Conservation (phyloP, 75 land plant species). For the Pinus taeda region DNA sequence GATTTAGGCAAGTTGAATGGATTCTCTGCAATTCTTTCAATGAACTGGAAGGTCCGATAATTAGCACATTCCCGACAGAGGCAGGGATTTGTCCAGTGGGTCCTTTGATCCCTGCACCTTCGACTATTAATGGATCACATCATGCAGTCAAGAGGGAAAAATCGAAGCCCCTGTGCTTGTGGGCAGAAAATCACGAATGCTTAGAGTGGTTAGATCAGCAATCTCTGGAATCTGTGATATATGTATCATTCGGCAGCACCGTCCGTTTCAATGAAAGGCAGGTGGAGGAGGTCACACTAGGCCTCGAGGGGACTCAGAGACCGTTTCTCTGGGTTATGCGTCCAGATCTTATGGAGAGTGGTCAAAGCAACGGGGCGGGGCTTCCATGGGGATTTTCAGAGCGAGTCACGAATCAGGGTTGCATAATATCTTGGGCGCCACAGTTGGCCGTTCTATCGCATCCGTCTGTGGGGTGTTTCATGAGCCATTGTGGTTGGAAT, state of each 20-base stretch:
- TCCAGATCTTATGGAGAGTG: not conserved
- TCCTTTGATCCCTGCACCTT: not conserved
- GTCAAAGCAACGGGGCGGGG: not conserved
- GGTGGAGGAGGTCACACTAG: not conserved
- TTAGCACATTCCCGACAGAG: not conserved
- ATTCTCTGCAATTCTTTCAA: slow-evolving; percentile 5
- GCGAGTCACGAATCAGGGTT: not conserved
- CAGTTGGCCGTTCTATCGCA: slow-evolving; percentile 27
- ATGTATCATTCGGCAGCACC: slow-evolving; percentile 16
- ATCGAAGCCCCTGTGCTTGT: not conserved
- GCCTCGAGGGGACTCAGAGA: not conserved
- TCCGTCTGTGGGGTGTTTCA: slow-evolving; percentile 10
- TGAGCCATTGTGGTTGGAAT: slow-evolving; percentile 23
- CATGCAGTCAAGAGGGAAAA: too few relatives aligned
- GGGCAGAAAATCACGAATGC: not conserved
- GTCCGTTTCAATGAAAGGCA: not conserved
- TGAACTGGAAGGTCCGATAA: not conserved
- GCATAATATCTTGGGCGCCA: slow-evolving; percentile 13
- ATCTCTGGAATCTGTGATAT: not conserved
- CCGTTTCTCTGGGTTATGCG: slow-evolving; percentile 14
- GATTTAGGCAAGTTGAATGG: not conserved
- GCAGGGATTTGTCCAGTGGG: slow-evolving; percentile 1
- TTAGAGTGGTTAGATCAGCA: slow-evolving; percentile 7
- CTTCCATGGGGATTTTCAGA: not conserved
- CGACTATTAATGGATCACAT: too few relatives aligned